Percentiles rank a stretch among this genome's conserved stretches.
Evolutionary conservation across 148 eudicot species (phyloP).

Genomic region (Amaranthus cruentus): DNA sequence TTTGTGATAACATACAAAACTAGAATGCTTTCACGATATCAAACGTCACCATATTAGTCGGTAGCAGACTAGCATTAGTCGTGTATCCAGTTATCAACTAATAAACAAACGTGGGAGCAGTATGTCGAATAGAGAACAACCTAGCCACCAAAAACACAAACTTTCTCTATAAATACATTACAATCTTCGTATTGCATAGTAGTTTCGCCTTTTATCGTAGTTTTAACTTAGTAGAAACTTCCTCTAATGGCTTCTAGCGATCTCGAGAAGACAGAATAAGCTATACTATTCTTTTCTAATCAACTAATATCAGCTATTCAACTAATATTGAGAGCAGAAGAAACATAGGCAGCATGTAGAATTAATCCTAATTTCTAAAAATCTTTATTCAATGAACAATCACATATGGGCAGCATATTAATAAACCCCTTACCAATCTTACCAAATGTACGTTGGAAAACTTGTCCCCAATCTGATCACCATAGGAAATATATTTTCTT

Average conservation of each 20-base stretch:
- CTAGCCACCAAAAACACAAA: conserved; percentile 12
- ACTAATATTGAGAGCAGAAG: neutral
- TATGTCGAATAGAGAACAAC: neutral
- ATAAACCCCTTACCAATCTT: conserved; percentile 8
- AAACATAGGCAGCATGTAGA: neutral
- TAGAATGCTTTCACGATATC: neutral
- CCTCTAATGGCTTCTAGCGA: neutral
- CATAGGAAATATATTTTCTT: too few species aligned
- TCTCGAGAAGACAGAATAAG: neutral
- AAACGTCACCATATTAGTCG: neutral
- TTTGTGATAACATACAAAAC: too few species aligned
- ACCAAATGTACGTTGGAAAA: neutral
- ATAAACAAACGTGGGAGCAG: neutral
- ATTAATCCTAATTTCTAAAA: neutral
- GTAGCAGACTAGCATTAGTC: neutral
- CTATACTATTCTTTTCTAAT: neutral
- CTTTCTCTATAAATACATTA: conserved; percentile 19
- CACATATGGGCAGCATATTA: conserved; percentile 11
- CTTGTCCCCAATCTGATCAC: neutral
- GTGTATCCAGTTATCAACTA: conserved; percentile 6
- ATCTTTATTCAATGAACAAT: neutral
- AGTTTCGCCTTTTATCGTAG: neutral
- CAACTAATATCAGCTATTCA: conserved; percentile 3
- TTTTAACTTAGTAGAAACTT: neutral
- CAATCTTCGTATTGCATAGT: neutral